phyloP scores from a whole-genome alignment of 208 protist genomes.

The Jaenimonas drosophilae region DNA sequence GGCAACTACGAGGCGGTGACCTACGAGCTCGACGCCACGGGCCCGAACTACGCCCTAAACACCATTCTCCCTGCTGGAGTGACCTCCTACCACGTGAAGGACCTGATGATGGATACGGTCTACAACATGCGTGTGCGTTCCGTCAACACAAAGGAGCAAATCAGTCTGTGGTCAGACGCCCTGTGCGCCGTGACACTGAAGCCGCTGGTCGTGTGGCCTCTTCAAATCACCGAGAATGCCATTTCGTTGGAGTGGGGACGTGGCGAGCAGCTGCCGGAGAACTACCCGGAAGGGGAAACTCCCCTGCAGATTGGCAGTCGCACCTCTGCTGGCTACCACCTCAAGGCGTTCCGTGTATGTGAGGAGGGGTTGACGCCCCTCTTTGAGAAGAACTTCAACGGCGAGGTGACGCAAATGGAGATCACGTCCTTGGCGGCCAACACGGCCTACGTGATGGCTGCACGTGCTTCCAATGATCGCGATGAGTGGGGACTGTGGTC shows the following conservation, averaged over 20 bases:
- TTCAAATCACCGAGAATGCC: slow-evolving; percentile 63
- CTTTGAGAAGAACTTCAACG: slow-evolving; percentile 54
- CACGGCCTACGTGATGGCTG: slow-evolving; percentile 52
- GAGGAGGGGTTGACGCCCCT: slow-evolving; percentile 11
- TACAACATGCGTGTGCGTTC: slow-evolving; percentile 58
- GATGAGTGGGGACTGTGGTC: slow-evolving; percentile 85
- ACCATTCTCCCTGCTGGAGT: slow-evolving; percentile 9
- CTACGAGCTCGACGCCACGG: slow-evolving; percentile 56
- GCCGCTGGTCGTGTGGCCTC: slow-evolving; percentile 36
- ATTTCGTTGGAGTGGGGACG: slow-evolving; percentile 66
- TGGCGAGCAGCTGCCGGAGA: slow-evolving; percentile 31
- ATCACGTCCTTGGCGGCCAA: slow-evolving; percentile 50
- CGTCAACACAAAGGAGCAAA: slow-evolving; percentile 32
- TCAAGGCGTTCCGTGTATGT: slow-evolving; percentile 18
- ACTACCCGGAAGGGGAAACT: slow-evolving; percentile 5
- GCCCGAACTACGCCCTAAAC: slow-evolving; percentile 15
- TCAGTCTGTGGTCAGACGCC: slow-evolving; percentile 56
- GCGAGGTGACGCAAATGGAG: slow-evolving; percentile 19
- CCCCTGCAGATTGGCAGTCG: slow-evolving; percentile 11
- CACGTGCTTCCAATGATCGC: slow-evolving; percentile 37
- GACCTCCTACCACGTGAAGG: slow-evolving; percentile 26
- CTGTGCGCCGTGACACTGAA: slow-evolving; percentile 54
- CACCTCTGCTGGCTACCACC: slow-evolving; percentile 16
- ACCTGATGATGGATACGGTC: slow-evolving; percentile 38
- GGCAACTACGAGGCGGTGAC: slow-evolving; percentile 22